Conservation (phyloP, 176 grass and related monocot genomes). For the Eleusine coracana region DNA sequence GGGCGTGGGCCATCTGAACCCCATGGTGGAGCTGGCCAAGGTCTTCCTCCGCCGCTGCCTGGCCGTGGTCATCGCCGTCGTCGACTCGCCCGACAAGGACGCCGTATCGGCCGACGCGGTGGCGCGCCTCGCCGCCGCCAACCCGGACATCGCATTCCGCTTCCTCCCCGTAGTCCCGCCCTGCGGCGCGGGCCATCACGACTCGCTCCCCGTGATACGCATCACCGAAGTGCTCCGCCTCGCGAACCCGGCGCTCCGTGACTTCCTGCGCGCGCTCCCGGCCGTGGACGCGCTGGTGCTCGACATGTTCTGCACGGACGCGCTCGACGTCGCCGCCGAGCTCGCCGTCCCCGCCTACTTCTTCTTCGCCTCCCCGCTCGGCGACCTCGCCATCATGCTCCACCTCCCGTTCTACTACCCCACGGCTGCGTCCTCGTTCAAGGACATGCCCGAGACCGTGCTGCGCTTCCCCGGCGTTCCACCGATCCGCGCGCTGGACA, state of each 20-base stretch:
- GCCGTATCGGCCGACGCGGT: slow-evolving; percentile 24
- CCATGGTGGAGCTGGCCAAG: slow-evolving; percentile 68
- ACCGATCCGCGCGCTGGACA: slow-evolving; percentile 47
- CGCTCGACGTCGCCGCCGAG: slow-evolving; percentile 48
- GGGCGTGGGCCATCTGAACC: slow-evolving; percentile 2
- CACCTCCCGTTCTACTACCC: slow-evolving; percentile 1
- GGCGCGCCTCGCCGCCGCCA: slow-evolving; percentile 39
- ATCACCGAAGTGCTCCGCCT: slow-evolving; percentile 8
- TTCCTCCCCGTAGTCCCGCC: slow-evolving; percentile 31
- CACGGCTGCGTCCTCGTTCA: slow-evolving; percentile 29
- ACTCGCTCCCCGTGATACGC: not conserved
- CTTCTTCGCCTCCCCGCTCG: slow-evolving; percentile 48
- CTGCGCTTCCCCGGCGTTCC: slow-evolving; percentile 54
- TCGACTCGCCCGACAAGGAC: slow-evolving; percentile 31
- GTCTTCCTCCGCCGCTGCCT: slow-evolving; percentile 37
- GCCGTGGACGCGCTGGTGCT: slow-evolving; percentile 50
- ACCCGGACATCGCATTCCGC: slow-evolving; percentile 41
- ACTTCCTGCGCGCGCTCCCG: not conserved
- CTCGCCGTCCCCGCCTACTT: slow-evolving; percentile 57
- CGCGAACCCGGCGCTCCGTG: slow-evolving; percentile 18
- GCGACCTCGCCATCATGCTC: slow-evolving; percentile 44
- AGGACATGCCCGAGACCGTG: slow-evolving; percentile 52
- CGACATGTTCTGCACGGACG: slow-evolving; percentile 74
- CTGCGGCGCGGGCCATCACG: not conserved
- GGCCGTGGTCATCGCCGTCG: slow-evolving; percentile 41